Evolutionary conservation across 192 early-diverging fungal species (phyloP), one percentile per base, ranked within the genome.

Genomic region (Backusella westeae): DNA sequence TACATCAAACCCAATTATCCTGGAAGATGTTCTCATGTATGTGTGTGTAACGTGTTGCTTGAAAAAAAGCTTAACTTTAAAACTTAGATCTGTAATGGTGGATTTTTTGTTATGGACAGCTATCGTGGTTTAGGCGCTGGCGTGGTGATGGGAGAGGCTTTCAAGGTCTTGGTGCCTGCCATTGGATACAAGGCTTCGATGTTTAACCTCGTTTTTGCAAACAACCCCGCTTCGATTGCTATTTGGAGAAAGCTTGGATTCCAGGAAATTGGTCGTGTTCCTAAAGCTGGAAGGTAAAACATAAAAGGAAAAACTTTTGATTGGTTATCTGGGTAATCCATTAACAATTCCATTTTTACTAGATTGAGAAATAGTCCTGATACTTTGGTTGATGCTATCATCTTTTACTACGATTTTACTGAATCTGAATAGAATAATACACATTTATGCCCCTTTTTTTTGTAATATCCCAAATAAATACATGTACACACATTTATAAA

Each of bases 1-100:
- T 95, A 95, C 71, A 79, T 94, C 75, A 94, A 94, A 80, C 92
- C 92, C 5, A 95, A 95, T 77, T 95, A 88, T 75, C 93, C 93
- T 34, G 93, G 91, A n/a, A 81, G 90, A 66, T 92, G 87, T 52
- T 84, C 83, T 26, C 79, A 83, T 59, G 79, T 82, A 75, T n/a
- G 46, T 49, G 6, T 39, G 17, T 59, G 21, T 75, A 52, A 49
- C 38, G 15, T 44, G 42, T 44, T 14, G 42, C 10, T 44, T 14
- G 42, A 3, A 32, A 36, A 75, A 32, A 69, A n/a, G 26, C 56
- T 46, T 77, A 23, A 63, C 74, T 19, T 34, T 29, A 32, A 29
- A 29, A 7, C 39, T 7, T 87, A 93, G 84, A 90, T 94, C 44
- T 93, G 91, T 80, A 93, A 92, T 78, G 93, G 84, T 36, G 94